Base-by-base conservation (phyloP, 257 asterid genomes). In the Fraxinus pennsylvanica region DNA sequence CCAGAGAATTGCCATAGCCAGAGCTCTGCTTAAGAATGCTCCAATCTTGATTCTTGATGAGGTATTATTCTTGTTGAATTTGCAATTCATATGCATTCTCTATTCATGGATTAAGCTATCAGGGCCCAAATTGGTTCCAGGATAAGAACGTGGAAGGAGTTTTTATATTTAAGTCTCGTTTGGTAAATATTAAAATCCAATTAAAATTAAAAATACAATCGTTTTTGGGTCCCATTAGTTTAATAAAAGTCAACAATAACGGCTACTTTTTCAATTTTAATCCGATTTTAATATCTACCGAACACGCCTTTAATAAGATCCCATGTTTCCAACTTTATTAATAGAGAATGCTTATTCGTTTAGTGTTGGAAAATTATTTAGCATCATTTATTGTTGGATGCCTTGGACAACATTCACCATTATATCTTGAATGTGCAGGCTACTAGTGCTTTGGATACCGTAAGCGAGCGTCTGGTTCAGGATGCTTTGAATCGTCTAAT, bases 1-100 rank as follows among this genome's bases (percentile, higher is more conserved):
- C 57, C 91, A 95, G 98, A 91, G 99, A 87, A 76, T 95, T 80
- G 99, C 99, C 83, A 95, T 95, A 74, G 98, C 99, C 12, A 95
- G 99, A 81, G 96, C 99, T 83, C 87, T 95, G 84, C 97, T 95
- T n/a, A 95, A 95, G 92, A 89, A 91, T 82, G 96, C 97, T 80
- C 99, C 99, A 9, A 85, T 93, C 80, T 88, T 95, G 84, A 87
- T 95, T 83, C 98, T 95, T 63, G 99, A 95, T 82, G 99, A 95
- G 98, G 97, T 94, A 87, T 32, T 50, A 65, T 47, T 71, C 35
- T 52, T 6, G 69, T 13, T 32, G 50, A 68, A n/a, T 27, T 63
- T 75, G 25, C 66, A 79, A 54, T 47, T 39, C 50, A 30, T 66
- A 15, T 25, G 59, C 19, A 19, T 35, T 72, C 22, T 71, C 71